Evolutionary conservation across 2,329 filamentous ascomycete genomes (phyloP).

Genomic region (Colletotrichum sidae): DNA sequence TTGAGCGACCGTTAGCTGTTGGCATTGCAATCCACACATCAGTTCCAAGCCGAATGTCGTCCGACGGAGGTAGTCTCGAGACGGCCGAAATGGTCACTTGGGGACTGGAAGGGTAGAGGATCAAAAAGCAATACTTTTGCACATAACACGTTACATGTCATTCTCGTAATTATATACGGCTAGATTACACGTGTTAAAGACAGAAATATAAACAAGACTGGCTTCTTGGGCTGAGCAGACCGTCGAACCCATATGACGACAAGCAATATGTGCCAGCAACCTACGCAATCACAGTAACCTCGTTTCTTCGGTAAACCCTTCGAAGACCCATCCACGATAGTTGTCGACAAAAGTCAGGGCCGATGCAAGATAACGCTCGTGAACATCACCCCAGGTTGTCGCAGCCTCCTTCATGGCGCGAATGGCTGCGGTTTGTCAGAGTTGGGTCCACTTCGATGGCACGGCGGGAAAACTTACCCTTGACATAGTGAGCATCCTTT

Average conservation of each 20-base stretch:
- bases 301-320: conserved; percentile 13
- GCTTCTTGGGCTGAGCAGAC: no score
- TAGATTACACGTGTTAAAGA: conserved; percentile 10
- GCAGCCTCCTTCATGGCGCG: conserved; percentile 81
- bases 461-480: conserved; percentile 63
- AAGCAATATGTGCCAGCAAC: no score
- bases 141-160: conserved; percentile 9
- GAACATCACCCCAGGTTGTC: conserved; percentile 78
- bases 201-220: background rate
- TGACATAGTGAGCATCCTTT: conserved; percentile 86
- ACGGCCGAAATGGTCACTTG: no score
- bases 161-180: conserved; percentile 16
- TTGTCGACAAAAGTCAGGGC: conserved; percentile 80
- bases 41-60: no score
- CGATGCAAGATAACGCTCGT: conserved; percentile 73
- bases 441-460: background rate
- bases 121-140: background rate
- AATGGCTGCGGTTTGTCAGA: conserved; percentile 59
- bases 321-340: conserved; percentile 74
- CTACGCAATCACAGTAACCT: no score
- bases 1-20: no score
- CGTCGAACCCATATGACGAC: no score
- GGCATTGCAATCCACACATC: no score
- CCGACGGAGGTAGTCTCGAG: no score
- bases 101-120: no score